These are phyloP conservation scores for Trichocladium uniseriatum DNA, from an alignment of 495 filamentous ascomycete genomes.

Conservation along the genomic window DNA sequence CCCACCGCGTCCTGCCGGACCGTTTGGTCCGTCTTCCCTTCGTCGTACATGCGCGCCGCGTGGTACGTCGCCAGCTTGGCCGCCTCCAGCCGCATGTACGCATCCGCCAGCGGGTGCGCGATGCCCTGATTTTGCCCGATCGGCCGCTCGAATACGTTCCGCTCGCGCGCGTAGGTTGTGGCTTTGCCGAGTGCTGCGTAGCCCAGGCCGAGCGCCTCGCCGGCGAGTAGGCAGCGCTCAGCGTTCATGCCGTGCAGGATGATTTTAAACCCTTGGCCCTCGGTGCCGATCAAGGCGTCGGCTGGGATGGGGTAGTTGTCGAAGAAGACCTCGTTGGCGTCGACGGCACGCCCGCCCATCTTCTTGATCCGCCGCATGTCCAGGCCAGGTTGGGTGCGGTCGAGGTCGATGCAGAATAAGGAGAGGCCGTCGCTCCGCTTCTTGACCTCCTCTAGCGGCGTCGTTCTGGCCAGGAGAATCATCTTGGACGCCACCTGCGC, in stretches of 20 bases:
- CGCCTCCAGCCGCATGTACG: conserved; percentile 71
- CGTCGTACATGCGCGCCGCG: conserved; percentile 63
- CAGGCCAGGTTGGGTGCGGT: conserved; percentile 47
- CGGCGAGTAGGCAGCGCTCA: conserved; percentile 66
- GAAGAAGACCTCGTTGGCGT: conserved; percentile 79
- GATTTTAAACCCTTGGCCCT: conserved; percentile 66
- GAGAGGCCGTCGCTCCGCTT: conserved; percentile 63
- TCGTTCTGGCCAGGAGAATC: conserved; percentile 69
- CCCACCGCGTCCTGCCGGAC: conserved; percentile 56
- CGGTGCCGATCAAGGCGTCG: conserved; percentile 54
- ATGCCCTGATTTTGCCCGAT: conserved; percentile 72
- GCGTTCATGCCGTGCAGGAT: conserved; percentile 79
- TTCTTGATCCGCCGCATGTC: conserved; percentile 66
- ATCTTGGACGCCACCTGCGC: conserved; percentile 70
- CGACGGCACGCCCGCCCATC: conserved; percentile 71
- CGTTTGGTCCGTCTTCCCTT: conserved; percentile 40
- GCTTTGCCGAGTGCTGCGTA: conserved; percentile 61
- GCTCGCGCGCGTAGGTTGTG: conserved; percentile 56
- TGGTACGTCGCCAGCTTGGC: conserved; percentile 73
- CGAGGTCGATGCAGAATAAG: conserved; percentile 66
- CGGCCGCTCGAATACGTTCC: conserved; percentile 58
- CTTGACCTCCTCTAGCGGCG: conserved; percentile 52
- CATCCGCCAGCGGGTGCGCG: conserved; percentile 62
- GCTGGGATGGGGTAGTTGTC: conserved; percentile 57
- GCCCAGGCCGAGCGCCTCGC: conserved; percentile 68